These are phyloP conservation scores for Blastomyces gilchristii DNA, from an alignment of 2,329 filamentous ascomycete genomes.

Conservation along the genomic window DNA sequence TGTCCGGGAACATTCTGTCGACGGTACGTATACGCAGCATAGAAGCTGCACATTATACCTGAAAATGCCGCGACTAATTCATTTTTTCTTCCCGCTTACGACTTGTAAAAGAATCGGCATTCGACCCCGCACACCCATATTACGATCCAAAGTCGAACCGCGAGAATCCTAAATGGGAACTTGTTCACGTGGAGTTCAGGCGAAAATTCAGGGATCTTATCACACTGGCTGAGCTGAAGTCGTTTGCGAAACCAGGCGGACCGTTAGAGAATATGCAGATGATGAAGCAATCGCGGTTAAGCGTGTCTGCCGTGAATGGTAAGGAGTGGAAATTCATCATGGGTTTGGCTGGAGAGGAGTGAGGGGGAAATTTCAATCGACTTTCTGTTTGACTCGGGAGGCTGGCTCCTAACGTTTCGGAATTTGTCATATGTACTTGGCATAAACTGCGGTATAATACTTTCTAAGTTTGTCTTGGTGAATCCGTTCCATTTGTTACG, in stretches of 20 bases:
- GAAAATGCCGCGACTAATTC: not conserved
- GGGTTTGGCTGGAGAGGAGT: slow-evolving; percentile 29
- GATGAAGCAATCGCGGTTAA: slow-evolving; percentile 70
- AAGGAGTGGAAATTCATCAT: slow-evolving; percentile 42
- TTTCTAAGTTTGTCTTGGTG: not conserved
- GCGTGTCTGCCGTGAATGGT: slow-evolving; percentile 50
- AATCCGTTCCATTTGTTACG: not conserved
- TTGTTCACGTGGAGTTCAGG: slow-evolving; percentile 80
- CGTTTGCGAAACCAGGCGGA: slow-evolving; percentile 46
- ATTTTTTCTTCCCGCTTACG: not conserved
- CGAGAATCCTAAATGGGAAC: slow-evolving; percentile 67
- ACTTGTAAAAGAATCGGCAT: slow-evolving; percentile 52
- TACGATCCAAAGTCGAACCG: slow-evolving; percentile 68
- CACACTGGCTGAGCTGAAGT: slow-evolving; percentile 60
- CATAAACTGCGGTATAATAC: no score
- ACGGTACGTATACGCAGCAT: slow-evolving; percentile 45
- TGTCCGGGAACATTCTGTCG: slow-evolving; percentile 69
- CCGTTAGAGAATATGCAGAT: slow-evolving; percentile 68
- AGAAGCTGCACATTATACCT: slow-evolving; percentile 12
- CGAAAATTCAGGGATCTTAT: slow-evolving; percentile 68
- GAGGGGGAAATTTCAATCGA: slow-evolving; percentile 9
- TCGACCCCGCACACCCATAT: slow-evolving; percentile 64
- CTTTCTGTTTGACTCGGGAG: not conserved
- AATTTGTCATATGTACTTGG: not conserved
- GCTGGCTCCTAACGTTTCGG: not conserved